Evolutionary conservation across 345 rosid genomes (phyloP), one percentile per base, ranked within the genome.

Genomic region (Trapa incisa): DNA sequence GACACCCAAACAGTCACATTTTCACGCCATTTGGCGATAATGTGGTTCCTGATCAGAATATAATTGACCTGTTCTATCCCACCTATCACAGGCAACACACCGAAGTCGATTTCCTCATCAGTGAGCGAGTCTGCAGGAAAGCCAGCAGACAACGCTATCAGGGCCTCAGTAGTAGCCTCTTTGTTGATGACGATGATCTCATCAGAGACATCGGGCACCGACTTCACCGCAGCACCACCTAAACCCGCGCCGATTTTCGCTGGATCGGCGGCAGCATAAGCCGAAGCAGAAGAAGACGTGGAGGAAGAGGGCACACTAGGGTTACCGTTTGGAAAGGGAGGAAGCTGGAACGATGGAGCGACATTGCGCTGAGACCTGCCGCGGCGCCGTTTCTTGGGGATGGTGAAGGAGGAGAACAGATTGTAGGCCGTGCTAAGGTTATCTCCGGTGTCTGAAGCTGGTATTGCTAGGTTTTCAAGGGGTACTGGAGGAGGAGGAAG

Each of bases 31-130:
- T 79, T 91, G 0, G 96, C 72, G 36, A 94, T 89, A 2, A 94
- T 87, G 57, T 91, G 99, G 70, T 94, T 94, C 68, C 99, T 75
- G 54, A 91, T 87, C 38, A 94, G 79, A n/a, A 86, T 94, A 72
- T 94, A 94, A 64, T 94, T 94, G 6, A 91, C 99, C 84, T 94
- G 97, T 74, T 91, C 99, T 15, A 94, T 88, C 32, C 99, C 97
- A 0, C 96, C 99, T 6, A 91, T 75, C 0, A 84, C 83, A 8
- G 92, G 81, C 13, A 91, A 82, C 0, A 94, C 92, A 0, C 92
- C 95, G 10, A 87, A 87, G 3, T 94, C 95, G 37, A 94, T 86
- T 74, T 94, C 97, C 71, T 91, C 99, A 43, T 89, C 96, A 0
- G 96, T 91, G 15, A 94, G 79, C 0, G 91, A 86, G 71, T 94